Conservation (phyloP, 106 monocot species). For the Platanthera zijinensis region DNA sequence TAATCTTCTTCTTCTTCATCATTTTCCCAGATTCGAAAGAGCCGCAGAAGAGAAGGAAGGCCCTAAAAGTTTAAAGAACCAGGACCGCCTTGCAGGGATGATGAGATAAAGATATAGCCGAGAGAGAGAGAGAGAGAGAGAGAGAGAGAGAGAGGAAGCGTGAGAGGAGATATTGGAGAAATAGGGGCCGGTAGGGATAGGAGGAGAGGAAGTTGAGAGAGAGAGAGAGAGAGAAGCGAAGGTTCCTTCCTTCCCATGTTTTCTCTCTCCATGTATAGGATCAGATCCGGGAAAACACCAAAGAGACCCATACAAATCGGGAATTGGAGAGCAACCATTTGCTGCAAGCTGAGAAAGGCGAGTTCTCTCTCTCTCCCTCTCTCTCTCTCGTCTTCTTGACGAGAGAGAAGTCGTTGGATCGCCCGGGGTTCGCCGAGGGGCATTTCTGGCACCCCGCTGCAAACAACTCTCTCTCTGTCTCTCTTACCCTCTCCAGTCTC, state of each 20-base stretch:
- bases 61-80: background rate
- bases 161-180: slow-evolving; percentile 19
- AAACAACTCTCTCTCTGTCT: slow-evolving; percentile 5
- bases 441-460: slow-evolving; percentile 17
- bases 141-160: background rate
- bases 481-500: too few species aligned
- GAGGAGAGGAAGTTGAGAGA: background rate
- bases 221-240: slow-evolving; percentile 19
- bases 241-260: slow-evolving; percentile 21
- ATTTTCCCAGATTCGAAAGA: slow-evolving; percentile 8
- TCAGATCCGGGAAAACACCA: slow-evolving; percentile 22
- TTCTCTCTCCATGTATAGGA: slow-evolving; percentile 15
- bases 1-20: slow-evolving; percentile 29
- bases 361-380: background rate
- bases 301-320: slow-evolving; percentile 20
- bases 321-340: background rate
- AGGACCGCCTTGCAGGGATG: background rate
- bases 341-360: background rate
- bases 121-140: background rate
- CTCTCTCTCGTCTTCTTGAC: slow-evolving; percentile 3
- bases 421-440: slow-evolving; percentile 13
- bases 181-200: slow-evolving; percentile 13
- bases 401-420: slow-evolving; percentile 12
- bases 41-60: too few species aligned
- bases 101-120: slow-evolving; percentile 18